Evolutionary conservation across 2,329 filamentous ascomycete genomes (phyloP), one percentile per base, ranked within the genome.

Genomic region (Colletotrichum zoysiae): DNA sequence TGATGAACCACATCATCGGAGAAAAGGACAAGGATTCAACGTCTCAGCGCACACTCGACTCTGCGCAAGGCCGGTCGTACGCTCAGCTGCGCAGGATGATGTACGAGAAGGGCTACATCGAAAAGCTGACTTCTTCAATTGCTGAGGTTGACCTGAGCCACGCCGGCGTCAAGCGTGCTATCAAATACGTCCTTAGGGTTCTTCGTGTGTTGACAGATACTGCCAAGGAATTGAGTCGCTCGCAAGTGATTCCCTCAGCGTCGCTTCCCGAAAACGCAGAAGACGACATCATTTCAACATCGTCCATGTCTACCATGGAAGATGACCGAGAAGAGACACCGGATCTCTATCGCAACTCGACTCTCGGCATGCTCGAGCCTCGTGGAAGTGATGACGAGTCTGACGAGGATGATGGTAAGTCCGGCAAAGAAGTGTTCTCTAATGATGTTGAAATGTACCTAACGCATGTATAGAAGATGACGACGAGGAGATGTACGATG

Each of bases 41-140:
- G 59, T 74, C 80, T 64, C 67, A 71, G 30, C 78, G 80, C 73
- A 75, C 77, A 40, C 69, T 76, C 18, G 78, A 80, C 23, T 80
- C 80, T 11, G 74, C 79, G 4, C 78, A 84, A 56, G 79, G 81
- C 33, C 84, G 86, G 55, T 95, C 95, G 9, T 92, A 95, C 74
- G 91, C 92, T 76, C 95, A 97, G 78, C 88, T 99, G 76, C 92
- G 94, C 44, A 94, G 95, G 75, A 90, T 98, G 72, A 99, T 99
- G 96, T 98, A 97, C 77, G 96, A 99, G 83, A 99, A 98, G 84
- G 95, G 97, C 67, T 97, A 96, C 79, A 91, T 98, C 73, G 89
- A 93, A 33, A 93, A 95, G 59, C 84, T 99, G 71, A 98, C 96
- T 2, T 90, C 91, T 16, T 97, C 97, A 1, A 95, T 99, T 76